phyloP scores from a whole-genome alignment of 176 grass and related monocot genomes.

The Oryza punctata region DNA sequence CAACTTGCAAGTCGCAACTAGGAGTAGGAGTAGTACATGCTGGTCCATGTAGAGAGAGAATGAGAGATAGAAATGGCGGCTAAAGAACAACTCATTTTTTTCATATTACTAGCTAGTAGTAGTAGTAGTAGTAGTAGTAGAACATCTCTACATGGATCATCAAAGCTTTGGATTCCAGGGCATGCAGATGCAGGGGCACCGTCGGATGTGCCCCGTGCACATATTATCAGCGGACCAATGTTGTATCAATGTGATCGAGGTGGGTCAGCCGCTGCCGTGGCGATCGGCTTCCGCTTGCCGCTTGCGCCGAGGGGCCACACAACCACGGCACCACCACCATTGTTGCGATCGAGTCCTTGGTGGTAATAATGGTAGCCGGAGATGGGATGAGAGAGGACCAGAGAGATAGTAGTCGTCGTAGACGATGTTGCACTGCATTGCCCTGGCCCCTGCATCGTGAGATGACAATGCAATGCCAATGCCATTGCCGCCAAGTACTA shows the following conservation, averaged over 20 bases:
- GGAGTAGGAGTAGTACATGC: neutral
- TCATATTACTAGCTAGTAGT: too few species aligned
- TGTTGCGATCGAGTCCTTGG: neutral
- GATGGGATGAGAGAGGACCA: constrained; percentile 4
- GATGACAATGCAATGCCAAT: constrained; percentile 33
- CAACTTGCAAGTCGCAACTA: neutral
- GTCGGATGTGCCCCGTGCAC: neutral
- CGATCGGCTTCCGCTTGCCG: neutral
- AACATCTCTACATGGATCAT: neutral
- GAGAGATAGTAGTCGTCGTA: neutral
- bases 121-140: neutral
- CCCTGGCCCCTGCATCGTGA: neutral
- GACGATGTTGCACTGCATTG: too few species aligned
- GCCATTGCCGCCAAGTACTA: constrained; percentile 28
- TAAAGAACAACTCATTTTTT: neutral
- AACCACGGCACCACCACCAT: too few species aligned
- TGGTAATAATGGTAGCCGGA: constrained; percentile 29
- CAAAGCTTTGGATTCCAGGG: neutral
- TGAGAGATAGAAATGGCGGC: neutral
- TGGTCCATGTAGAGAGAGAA: neutral
- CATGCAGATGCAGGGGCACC: too few species aligned
- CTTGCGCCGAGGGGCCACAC: neutral
- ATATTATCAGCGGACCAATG: neutral
- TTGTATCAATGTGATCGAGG: neutral
- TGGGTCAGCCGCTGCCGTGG: neutral